These are phyloP conservation scores for Schizosaccharomyces osmophilus DNA, from an alignment of 805 yeast species.

Conservation along the genomic window DNA sequence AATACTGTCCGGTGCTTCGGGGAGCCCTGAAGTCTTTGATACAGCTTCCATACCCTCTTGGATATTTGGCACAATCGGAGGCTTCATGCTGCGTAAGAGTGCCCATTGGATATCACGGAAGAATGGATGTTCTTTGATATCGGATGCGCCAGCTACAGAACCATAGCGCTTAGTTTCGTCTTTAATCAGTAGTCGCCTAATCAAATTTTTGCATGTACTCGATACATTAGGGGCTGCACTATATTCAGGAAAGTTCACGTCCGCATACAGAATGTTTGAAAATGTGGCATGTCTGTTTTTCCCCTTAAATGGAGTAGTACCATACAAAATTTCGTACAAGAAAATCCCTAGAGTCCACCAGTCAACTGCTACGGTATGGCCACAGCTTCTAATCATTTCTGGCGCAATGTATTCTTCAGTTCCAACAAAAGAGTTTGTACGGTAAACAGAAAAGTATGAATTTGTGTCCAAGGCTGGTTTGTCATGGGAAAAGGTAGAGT, in stretches of 20 bases:
- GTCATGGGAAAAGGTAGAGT: constrained; percentile 14
- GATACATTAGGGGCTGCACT: constrained; percentile 22
- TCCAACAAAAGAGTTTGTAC: constrained; percentile 95
- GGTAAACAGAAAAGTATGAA: constrained; percentile 80
- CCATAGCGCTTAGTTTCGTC: constrained; percentile 80
- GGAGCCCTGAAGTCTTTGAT: constrained; percentile 8
- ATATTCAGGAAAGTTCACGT: constrained; percentile 51
- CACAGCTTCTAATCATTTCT: constrained; percentile 87
- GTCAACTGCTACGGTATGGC: constrained; percentile 93
- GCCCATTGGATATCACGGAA: constrained; percentile 94
- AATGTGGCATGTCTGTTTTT: constrained; percentile 70
- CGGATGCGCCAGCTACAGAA: constrained; percentile 83
- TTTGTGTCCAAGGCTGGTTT: constrained; percentile 68
- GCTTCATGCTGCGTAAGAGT: constrained; percentile 65
- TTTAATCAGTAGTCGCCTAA: constrained; percentile 60
- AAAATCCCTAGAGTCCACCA: constrained; percentile 98
- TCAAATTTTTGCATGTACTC: constrained; percentile 52
- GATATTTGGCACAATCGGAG: constrained; percentile 88
- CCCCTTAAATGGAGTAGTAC: constrained; percentile 93
- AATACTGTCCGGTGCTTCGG: constrained; percentile 7
- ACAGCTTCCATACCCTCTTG: constrained; percentile 28
- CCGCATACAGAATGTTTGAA: constrained; percentile 61
- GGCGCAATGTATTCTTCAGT: constrained; percentile 98
- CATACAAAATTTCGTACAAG: constrained; percentile 80
- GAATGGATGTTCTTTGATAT: constrained; percentile 71